Evolutionary conservation across 2,329 filamentous ascomycete genomes (phyloP), one percentile per base, ranked within the genome.

Genomic region (Calycina marina): DNA sequence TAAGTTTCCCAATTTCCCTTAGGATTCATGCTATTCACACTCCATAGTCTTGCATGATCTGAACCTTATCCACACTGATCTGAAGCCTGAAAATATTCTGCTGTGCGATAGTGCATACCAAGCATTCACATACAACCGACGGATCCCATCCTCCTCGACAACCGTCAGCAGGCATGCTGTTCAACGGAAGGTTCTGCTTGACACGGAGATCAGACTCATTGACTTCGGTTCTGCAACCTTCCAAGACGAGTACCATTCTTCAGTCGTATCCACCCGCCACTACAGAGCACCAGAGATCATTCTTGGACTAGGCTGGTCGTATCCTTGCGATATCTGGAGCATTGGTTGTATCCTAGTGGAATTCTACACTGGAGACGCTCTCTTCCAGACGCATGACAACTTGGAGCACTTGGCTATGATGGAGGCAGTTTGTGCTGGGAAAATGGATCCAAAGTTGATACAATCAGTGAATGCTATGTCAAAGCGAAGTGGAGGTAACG

Each of bases 51-150:
- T 98, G 14, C 90, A 98, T 53, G 90, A 98, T 57, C 69, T 98
- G 12, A 93, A 96, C 54, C 70, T 98, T 43, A 94, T 98, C 39
- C 90, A 98, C 54, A 98, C 90, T 6, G 74, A 79, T 51, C 55
- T 79, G 29, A 79, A 79, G 50, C 74, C 74, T 0, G 74, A 79
- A 48, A 79, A 79, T 44, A 79, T 80, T 39, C 61, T 80, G 16
- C 61, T 80, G 8, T 74, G 71, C 41, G 65, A 77, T 40, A 72
- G 66, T 44, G 58, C 63, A 3, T 79, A 77, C 42, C 74, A 79
- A 49, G 77, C 72, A 2, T 79, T 79, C 45, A 78, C 73, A 2
- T 80, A 79, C 48, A 77, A 76, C 50, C 63, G 74, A 40, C 69
- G 70, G 47, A 78, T 79, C 35, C 75, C 75, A 3, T 78, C 75